phyloP scores from a whole-genome alignment of 1,284 basidiomycete species.

The Rhodofomes roseus region DNA sequence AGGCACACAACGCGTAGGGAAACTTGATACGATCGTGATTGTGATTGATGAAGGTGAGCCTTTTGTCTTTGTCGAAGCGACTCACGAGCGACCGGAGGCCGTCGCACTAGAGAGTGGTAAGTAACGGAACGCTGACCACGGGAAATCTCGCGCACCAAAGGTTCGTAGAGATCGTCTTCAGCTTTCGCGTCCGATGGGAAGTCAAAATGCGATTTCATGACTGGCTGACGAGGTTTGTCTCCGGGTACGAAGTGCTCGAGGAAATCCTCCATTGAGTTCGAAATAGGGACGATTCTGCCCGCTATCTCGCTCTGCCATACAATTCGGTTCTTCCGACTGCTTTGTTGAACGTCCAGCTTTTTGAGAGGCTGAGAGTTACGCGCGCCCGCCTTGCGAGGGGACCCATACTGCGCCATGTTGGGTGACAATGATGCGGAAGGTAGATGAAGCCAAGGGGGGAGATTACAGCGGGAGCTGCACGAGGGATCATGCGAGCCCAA shows the following conservation, averaged over 20 bases:
- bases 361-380: too few species aligned
- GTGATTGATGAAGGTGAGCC: not conserved
- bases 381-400: too few species aligned
- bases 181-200: not conserved
- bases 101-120: not conserved
- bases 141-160: not conserved
- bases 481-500: too few species aligned
- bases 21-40: not conserved
- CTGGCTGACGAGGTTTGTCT: not conserved
- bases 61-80: not conserved
- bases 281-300: not conserved
- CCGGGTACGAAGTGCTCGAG: not conserved
- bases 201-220: not conserved
- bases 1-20: not conserved
- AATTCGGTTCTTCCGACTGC: not conserved
- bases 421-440: too few species aligned
- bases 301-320: not conserved
- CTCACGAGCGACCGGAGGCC: not conserved
- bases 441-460: not conserved
- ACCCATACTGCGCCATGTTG: too few species aligned
- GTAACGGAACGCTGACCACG: not conserved
- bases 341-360: not conserved
- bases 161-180: not conserved
- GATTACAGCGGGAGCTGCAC: not conserved
- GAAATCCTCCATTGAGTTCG: not conserved